phyloP scores from a whole-genome alignment of 1,284 basidiomycete genomes.

The Cystobasidium pallidum region DNA sequence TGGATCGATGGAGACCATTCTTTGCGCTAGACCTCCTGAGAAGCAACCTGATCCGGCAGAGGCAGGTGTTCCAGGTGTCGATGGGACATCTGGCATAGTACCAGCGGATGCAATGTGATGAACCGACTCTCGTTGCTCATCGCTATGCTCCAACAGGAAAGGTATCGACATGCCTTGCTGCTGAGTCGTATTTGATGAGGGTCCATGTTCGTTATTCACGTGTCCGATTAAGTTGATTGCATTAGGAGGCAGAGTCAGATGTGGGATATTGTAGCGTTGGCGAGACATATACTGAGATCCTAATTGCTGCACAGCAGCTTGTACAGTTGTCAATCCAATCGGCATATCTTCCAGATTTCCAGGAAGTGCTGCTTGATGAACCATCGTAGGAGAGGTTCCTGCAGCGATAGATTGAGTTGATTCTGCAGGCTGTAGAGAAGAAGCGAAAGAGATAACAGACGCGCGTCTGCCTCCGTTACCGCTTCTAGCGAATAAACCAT shows the following conservation, averaged over 20 bases:
- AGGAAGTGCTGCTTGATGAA: background rate
- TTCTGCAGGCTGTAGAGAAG: background rate
- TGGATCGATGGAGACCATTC: too few species aligned
- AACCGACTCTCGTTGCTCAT: background rate
- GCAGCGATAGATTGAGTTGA: too few species aligned
- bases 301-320: background rate
- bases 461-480: background rate
- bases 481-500: background rate
- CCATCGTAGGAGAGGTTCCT: too few species aligned
- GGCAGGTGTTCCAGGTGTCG: conserved; percentile 4
- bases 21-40: too few species aligned
- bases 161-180: too few species aligned
- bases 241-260: background rate
- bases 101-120: background rate
- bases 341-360: background rate
- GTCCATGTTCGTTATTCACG: background rate
- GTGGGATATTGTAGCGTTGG: background rate
- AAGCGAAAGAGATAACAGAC: conserved; percentile 1
- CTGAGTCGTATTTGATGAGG: background rate
- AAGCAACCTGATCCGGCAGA: conserved; percentile 5
- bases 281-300: background rate
- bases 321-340: background rate
- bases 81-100: background rate
- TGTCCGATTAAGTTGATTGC: background rate
- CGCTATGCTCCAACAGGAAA: background rate